phyloP scores from a whole-genome alignment of 1,284 basidiomycete genomes.

The Peniophora sp. region DNA sequence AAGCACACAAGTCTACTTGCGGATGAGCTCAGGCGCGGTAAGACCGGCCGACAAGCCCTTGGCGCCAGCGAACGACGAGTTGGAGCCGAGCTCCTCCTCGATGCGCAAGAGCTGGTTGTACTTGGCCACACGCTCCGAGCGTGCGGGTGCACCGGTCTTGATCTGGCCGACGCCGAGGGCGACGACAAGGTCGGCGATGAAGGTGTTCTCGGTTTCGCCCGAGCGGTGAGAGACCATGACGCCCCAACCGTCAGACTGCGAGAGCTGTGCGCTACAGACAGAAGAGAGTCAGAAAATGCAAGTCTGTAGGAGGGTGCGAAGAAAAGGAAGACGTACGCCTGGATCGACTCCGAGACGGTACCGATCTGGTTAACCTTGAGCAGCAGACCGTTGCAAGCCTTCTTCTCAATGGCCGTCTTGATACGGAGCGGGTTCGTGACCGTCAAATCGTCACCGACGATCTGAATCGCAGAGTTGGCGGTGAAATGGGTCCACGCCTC shows the following conservation, averaged over 20 bases:
- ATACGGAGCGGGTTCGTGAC: conserved; percentile 98
- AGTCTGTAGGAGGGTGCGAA: not conserved
- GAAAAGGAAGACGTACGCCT: conserved; percentile 64
- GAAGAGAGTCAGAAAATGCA: not conserved
- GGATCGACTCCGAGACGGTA: conserved; percentile 97
- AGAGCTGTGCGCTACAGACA: conserved; percentile 75
- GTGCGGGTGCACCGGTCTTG: conserved; percentile 96
- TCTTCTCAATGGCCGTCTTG: conserved; percentile 99
- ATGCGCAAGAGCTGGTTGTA: conserved; percentile 88
- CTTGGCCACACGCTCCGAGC: conserved; percentile 78
- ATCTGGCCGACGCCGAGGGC: conserved; percentile 93
- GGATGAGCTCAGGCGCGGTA: conserved; percentile 65
- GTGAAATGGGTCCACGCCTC: conserved; percentile 97
- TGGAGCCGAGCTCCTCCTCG: conserved; percentile 74
- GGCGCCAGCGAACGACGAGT: conserved; percentile 69
- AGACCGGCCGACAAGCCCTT: conserved; percentile 76
- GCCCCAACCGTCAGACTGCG: conserved; percentile 96
- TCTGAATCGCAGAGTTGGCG: conserved; percentile 69
- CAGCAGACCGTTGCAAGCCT: conserved; percentile 98
- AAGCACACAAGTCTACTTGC: conserved; percentile 40
- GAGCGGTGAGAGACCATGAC: conserved; percentile 99
- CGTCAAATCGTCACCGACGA: conserved; percentile 97
- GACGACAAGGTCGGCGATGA: conserved; percentile 96
- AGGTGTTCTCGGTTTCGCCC: conserved; percentile 93
- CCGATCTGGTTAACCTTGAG: conserved; percentile 99